A percentile compares a stretch with the other conserved stretches of the same genome.
These are phyloP conservation scores for Albophoma yamanashiensis DNA, from an alignment of 2,329 filamentous ascomycete species.

Conservation along the genomic window DNA sequence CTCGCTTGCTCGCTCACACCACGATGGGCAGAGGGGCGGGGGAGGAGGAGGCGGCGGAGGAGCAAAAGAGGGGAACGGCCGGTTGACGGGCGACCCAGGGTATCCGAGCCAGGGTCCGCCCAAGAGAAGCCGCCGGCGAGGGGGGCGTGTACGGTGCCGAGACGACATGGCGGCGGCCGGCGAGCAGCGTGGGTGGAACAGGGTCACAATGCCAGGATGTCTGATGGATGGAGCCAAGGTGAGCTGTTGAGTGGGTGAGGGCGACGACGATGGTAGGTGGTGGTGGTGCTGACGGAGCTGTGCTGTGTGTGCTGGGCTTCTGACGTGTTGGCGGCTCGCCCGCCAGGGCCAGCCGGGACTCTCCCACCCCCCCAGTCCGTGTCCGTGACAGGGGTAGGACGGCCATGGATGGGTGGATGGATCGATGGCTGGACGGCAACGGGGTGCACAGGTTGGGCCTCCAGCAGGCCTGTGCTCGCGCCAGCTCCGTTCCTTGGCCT, in stretches of 20 bases:
- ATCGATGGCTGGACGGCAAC: not conserved
- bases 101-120: not conserved
- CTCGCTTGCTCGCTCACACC: not conserved
- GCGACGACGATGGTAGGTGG: not conserved
- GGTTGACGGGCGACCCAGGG: not conserved
- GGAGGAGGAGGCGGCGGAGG: not conserved
- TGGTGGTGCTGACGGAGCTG: conserved; percentile 10
- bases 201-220: conserved; percentile 3
- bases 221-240: conserved; percentile 1
- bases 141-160: conserved; percentile 2
- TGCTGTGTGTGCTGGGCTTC: conserved; percentile 3
- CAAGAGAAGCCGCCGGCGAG: not conserved
- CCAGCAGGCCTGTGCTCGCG: conserved; percentile 1
- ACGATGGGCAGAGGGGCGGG: not conserved
- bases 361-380: not conserved
- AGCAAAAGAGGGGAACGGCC: not conserved
- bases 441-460: not conserved
- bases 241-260: not conserved
- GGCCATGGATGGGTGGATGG: not conserved
- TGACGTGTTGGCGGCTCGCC: conserved; percentile 3
- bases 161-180: not conserved
- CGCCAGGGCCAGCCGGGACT: not conserved
- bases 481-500: not conserved
- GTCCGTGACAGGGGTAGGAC: not conserved
- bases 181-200: conserved; percentile 4